A percentile compares a stretch with the other conserved stretches of the same genome.
phyloP scores from a whole-genome alignment of 345 rosid species.

The Eucalyptus erythrocorys region DNA sequence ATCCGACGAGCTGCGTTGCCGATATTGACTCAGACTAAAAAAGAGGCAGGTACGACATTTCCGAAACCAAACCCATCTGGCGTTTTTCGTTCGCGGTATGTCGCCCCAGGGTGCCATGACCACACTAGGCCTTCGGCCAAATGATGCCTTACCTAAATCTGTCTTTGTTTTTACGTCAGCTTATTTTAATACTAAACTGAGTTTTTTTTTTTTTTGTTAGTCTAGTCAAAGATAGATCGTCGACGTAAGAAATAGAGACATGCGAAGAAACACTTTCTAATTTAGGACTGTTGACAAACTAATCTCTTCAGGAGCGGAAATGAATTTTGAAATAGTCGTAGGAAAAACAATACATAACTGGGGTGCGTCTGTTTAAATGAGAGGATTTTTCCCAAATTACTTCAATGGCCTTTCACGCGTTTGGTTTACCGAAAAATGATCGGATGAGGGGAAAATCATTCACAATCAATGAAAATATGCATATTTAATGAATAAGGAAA shows the following conservation, averaged over 20 bases:
- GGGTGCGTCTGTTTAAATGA: background rate
- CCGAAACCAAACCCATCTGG: background rate
- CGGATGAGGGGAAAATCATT: accelerated
- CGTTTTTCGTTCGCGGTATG: too few species aligned
- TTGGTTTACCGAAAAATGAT: background rate
- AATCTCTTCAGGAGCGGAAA: background rate
- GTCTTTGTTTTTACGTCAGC: background rate
- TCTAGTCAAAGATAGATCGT: background rate
- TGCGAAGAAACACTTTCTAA: too few species aligned
- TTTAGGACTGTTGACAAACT: background rate
- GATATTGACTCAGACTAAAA: background rate
- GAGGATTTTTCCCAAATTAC: background rate
- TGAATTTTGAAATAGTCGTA: background rate
- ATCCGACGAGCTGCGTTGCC: background rate
- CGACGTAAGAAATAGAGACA: background rate
- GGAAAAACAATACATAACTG: background rate
- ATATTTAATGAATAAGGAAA: too few species aligned
- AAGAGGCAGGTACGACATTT: background rate
- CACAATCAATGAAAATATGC: background rate
- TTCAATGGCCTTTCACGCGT: background rate
- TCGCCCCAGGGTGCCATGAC: background rate
- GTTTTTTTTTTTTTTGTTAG: background rate
- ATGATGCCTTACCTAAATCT: too few species aligned
- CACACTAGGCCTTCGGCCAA: background rate
- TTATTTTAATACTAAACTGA: background rate